phyloP scores from a whole-genome alignment of 1,284 basidiomycete species.

The Chalciporus sp. region DNA sequence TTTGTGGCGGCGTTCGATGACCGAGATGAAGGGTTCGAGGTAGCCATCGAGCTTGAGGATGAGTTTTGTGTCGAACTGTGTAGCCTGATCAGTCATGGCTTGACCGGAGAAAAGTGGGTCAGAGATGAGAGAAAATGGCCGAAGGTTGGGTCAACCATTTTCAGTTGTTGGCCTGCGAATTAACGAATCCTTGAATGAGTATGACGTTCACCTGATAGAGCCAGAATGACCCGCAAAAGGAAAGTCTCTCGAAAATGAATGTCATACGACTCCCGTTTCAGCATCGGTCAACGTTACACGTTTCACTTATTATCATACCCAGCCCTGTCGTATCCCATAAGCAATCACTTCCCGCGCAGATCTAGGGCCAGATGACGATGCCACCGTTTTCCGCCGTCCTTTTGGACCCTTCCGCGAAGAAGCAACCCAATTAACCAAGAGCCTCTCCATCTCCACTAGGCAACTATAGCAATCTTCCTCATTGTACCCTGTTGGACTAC shows the following conservation, averaged over 20 bases:
- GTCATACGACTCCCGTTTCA: too few relatives aligned
- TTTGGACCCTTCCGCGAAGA: conserved; percentile 20
- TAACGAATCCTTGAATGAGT: background rate
- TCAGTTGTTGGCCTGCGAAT: conserved; percentile 10
- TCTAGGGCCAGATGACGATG: conserved; percentile 16
- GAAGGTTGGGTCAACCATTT: background rate
- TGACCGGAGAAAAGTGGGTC: conserved; percentile 3
- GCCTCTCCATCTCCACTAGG: conserved; percentile 35
- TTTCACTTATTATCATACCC: conserved; percentile 28
- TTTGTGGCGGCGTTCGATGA: conserved; percentile 74
- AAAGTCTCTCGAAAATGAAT: conserved; percentile 5
- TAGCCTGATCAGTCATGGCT: conserved; percentile 36
- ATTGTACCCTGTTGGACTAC: conserved; percentile 24
- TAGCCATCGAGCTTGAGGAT: conserved; percentile 69
- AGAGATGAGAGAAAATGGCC: conserved; percentile 8
- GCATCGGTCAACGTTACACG: too few relatives aligned
- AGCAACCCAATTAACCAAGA: conserved; percentile 27
- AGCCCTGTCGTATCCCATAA: conserved; percentile 30
- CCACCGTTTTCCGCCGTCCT: conserved; percentile 28
- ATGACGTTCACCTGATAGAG: background rate
- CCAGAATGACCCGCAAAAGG: conserved; percentile 12
- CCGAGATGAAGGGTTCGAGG: conserved; percentile 74
- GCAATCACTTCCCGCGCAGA: conserved; percentile 35
- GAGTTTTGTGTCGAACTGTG: conserved; percentile 53
- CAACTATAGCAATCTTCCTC: conserved; percentile 37